Conservation (phyloP, 1,139 yeast species). For the Groenewaldozyma auringiensis region DNA sequence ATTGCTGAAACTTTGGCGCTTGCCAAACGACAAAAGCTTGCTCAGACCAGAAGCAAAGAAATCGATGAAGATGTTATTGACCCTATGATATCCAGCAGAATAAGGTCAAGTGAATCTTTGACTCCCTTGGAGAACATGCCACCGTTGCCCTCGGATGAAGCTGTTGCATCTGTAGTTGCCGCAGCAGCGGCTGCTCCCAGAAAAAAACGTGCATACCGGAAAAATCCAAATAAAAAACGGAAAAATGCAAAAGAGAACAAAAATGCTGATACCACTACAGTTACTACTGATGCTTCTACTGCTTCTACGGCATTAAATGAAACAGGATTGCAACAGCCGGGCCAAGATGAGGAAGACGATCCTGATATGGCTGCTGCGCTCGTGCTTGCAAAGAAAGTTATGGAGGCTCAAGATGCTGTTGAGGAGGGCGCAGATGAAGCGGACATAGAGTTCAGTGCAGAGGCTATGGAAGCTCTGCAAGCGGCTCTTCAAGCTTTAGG, state of each 20-base stretch:
- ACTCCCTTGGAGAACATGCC: constrained; percentile 7
- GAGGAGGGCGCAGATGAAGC: constrained; percentile 3
- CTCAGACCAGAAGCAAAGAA: constrained; percentile 6
- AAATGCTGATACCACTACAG: background rate
- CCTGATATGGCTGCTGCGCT: constrained; percentile 32
- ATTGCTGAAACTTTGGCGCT: constrained; percentile 61
- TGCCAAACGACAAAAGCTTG: constrained; percentile 29
- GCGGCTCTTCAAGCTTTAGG: constrained; percentile 30
- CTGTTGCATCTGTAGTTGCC: constrained; percentile 7
- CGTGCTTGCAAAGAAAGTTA: constrained; percentile 36
- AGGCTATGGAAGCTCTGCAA: constrained; percentile 34
- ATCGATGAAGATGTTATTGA: constrained; percentile 17
- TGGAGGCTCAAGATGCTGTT: constrained; percentile 21
- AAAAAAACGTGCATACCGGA: constrained; percentile 8
- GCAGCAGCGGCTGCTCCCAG: constrained; percentile 18
- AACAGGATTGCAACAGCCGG: background rate
- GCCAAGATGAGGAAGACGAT: constrained; percentile 6
- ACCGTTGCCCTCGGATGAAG: background rate
- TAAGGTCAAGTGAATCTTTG: background rate
- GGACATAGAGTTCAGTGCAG: constrained; percentile 21
- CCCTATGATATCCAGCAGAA: constrained; percentile 22
- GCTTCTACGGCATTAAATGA: background rate
- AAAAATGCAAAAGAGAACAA: constrained; percentile 4
- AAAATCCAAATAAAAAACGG: constrained; percentile 9
- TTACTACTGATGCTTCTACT: no score